Conservation (phyloP, 2,329 filamentous ascomycete genomes). For the Diplodia sapinea region DNA sequence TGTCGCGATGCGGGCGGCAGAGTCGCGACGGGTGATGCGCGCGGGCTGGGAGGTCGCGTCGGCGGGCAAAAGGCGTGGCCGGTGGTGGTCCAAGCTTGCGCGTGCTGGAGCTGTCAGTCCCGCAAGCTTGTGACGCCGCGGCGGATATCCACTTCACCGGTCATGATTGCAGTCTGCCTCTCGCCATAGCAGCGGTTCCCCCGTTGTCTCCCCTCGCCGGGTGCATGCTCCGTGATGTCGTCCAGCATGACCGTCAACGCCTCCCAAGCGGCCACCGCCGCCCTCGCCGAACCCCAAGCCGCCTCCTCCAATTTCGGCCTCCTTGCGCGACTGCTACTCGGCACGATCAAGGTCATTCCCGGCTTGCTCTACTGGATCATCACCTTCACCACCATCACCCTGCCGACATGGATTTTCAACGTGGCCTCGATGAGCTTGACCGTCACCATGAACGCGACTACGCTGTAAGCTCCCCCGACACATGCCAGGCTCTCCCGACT, state of each 20-base stretch:
- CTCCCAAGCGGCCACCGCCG: slow-evolving; percentile 5
- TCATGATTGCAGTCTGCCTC: background rate
- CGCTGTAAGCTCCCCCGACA: slow-evolving; percentile 65
- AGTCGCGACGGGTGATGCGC: slow-evolving; percentile 16
- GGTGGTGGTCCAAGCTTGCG: slow-evolving; percentile 20
- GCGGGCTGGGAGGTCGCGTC: slow-evolving; percentile 24
- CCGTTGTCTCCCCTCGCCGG: background rate
- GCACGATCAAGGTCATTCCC: slow-evolving; percentile 61
- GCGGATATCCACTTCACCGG: background rate
- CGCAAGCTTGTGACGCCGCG: slow-evolving; percentile 7
- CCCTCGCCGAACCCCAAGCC: slow-evolving; percentile 18
- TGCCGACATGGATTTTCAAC: slow-evolving; percentile 87
- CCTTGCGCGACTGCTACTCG: slow-evolving; percentile 56
- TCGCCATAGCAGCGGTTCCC: slow-evolving; percentile 6
- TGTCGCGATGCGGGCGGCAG: background rate
- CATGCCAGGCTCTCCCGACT: slow-evolving; percentile 52
- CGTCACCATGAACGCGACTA: slow-evolving; percentile 98
- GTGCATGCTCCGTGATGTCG: background rate
- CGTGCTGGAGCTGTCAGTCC: slow-evolving; percentile 10
- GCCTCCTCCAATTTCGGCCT: slow-evolving; percentile 48
- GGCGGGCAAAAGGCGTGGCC: slow-evolving; percentile 23
- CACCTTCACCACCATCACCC: slow-evolving; percentile 83
- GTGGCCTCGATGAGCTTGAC: slow-evolving; percentile 92
- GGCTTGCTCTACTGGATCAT: slow-evolving; percentile 76
- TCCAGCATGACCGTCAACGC: slow-evolving; percentile 15